Conservation (phyloP, 352 stramenopile genomes). For the Peronospora destructor region DNA sequence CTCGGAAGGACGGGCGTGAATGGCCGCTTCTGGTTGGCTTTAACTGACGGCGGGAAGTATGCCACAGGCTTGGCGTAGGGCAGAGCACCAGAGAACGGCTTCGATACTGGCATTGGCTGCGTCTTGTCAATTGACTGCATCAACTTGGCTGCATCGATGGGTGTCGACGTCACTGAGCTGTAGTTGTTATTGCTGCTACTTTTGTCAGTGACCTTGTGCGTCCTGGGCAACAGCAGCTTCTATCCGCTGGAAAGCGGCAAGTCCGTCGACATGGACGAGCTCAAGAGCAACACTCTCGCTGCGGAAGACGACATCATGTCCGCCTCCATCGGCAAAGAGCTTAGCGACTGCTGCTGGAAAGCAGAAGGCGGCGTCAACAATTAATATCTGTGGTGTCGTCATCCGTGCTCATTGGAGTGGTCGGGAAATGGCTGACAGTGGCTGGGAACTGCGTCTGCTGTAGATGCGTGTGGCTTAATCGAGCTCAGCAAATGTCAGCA, state of each 20-base stretch:
- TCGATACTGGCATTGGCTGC: conserved; percentile 1
- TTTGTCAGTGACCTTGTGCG: too few species aligned
- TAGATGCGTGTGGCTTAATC: conserved; percentile 7
- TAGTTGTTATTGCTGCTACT: neutral
- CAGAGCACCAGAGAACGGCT: conserved; percentile 24
- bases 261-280: conserved; percentile 10
- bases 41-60: conserved; percentile 37
- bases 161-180: conserved; percentile 1
- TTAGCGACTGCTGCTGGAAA: conserved; percentile 8
- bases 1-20: conserved; percentile 40
- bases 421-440: conserved; percentile 8
- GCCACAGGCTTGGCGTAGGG: conserved; percentile 61
- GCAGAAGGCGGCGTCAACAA: conserved; percentile 38
- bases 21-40: conserved; percentile 47
- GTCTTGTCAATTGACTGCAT: conserved; percentile 9
- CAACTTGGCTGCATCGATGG: conserved; percentile 1
- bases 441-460: conserved; percentile 13
- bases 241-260: conserved; percentile 19
- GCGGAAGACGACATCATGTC: conserved; percentile 19
- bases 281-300: conserved; percentile 8
- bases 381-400: conserved; percentile 44
- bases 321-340: neutral
- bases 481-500: conserved; percentile 24
- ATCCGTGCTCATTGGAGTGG: conserved; percentile 36
- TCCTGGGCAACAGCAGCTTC: conserved; percentile 6